Conservation (phyloP, 148 eudicot genomes). For the Vaccinium myrtillus region DNA sequence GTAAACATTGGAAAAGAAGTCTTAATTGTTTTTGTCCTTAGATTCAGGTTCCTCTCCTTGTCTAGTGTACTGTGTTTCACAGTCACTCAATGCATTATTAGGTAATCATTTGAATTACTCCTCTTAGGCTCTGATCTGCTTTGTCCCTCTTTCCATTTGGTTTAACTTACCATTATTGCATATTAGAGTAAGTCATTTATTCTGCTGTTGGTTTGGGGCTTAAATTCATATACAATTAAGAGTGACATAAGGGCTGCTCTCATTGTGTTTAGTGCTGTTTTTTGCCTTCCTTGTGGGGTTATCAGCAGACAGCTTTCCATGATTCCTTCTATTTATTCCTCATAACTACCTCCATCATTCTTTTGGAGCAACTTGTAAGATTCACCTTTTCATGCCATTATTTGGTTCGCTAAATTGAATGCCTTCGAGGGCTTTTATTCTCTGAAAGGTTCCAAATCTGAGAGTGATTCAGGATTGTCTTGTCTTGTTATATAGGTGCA, state of each 20-base stretch:
- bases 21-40: not conserved
- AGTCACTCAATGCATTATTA: not conserved
- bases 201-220: not conserved
- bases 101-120: not conserved
- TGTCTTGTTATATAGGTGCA: not conserved
- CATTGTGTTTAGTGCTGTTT: not conserved
- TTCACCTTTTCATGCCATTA: not conserved
- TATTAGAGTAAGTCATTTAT: not conserved
- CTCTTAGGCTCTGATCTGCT: not conserved
- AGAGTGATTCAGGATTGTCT: not conserved
- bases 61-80: not conserved
- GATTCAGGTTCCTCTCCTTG: not conserved
- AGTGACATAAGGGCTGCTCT: not conserved
- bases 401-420: not conserved
- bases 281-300: not conserved
- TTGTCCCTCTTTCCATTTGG: not conserved
- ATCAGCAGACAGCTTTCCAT: slow-evolving; percentile 10
- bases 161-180: not conserved
- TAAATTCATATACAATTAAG: slow-evolving; percentile 8
- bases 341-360: slow-evolving; percentile 30
- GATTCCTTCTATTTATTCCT: slow-evolving; percentile 25
- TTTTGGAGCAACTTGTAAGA: slow-evolving; percentile 5
- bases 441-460: slow-evolving; percentile 9
- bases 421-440: not conserved
- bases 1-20: not conserved